Evolutionary conservation across 1,284 basidiomycete species (phyloP), one percentile per base, ranked within the genome.

Genomic region (Puccinia novopanici): DNA sequence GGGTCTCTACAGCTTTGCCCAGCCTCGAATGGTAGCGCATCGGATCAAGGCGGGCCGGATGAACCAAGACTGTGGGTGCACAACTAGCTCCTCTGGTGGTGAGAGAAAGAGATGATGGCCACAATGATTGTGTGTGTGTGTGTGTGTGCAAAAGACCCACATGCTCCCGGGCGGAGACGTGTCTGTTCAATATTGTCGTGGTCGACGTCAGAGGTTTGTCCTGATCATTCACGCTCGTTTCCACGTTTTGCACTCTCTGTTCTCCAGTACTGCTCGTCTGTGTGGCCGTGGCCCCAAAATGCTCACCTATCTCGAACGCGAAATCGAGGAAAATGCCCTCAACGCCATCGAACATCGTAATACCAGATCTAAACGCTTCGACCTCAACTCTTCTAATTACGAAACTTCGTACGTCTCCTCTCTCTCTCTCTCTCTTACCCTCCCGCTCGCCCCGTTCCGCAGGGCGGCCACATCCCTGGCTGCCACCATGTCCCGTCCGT

Each of bases 151-250:
- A n/a, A n/a, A n/a, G n/a, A n/a, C n/a, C n/a, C n/a, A n/a, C n/a
- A n/a, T n/a, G n/a, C n/a, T n/a, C n/a, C n/a, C n/a, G n/a, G n/a
- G n/a, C n/a, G n/a, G n/a, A 45, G 24, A n/a, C 30, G 24, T 13
- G 22, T 13, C 34, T 50, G 10, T 15, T 24, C n/a, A 27, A 22
- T 12, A 30, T 30, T 8, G 75, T 63, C 6, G 75, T 77, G 42
- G 75, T 77, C 12, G 75, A 77, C 63, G 75, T 77, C 27, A 68
- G 75, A 77, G 75, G 75, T 77, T 68, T 30, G 45, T n/a, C n/a
- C n/a, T n/a, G 19, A 75, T 57, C 30, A 15, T 59, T 34, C 45
- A 45, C 8, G 24, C 27, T 34, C 27, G 17, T 19, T 52, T n/a
- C n/a, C n/a, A n/a, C n/a, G n/a, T n/a, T n/a, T n/a, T n/a, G n/a